Base-by-base conservation (phyloP, 1,284 basidiomycete genomes). In the Vanrija sp. region DNA sequence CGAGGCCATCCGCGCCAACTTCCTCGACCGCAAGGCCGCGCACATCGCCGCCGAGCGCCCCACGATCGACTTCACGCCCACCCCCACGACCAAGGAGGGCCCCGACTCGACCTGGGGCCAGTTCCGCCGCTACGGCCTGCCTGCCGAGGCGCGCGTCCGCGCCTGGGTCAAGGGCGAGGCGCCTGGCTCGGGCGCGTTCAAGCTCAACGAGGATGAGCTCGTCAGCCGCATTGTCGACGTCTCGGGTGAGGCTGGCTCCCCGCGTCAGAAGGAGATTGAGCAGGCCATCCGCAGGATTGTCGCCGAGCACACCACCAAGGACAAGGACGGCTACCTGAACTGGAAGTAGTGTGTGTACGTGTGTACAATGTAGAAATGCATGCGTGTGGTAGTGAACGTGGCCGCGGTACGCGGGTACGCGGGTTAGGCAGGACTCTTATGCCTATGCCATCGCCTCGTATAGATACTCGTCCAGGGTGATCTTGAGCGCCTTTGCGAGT, bases 401-500 rank as follows among this genome's bases (percentile, higher is more conserved):
- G 21, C 21, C 21, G 15, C 16, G 14, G 39, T n/a, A n/a, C 6
- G 39, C 10, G 15, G 15, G 39, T 15, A 15, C 10, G 16, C 10
- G 39, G 14, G 39, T 2, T 16, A 40, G 15, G 10, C 18, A 40
- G 39, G 7, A 10, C 15, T 16, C 10, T 10, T 16, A n/a, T n/a
- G n/a, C 40, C 40, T 51, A 69, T 51, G 57, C 57, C 2, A 49
- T 52, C 23, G 72, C 66, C 56, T 91, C 88, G 83, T 87, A 91
- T 61, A 91, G 73, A 48, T 89, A 72, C 63, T 90, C 88, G 61
- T 84, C 81, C 46, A 91, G 65, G 0, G 82, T 78, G 23, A 91
- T 78, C 6, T 80, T 80, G 38, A 91, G 67, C 29, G 86, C 83
- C 54, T 82, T 83, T 8, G 87, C 85, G 6, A 91, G 69, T 6